Evolutionary conservation across 1,284 basidiomycete genomes (phyloP), one percentile per base, ranked within the genome.

Genomic region (Cystobasidium slooffiae): DNA sequence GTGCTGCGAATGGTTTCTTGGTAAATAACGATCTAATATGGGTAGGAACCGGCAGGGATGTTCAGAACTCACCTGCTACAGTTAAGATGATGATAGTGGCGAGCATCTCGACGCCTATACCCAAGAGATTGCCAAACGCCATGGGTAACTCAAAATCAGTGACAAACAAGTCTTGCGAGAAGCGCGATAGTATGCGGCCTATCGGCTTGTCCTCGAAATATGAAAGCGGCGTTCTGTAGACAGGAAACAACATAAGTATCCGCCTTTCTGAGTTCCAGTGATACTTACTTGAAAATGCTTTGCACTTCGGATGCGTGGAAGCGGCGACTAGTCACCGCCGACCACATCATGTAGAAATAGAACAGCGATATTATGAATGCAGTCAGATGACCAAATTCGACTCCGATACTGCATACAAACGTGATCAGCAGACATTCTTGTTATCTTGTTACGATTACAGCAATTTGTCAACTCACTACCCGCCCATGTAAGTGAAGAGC

Each of bases 151-250:
- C 68, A 24, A 70, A 73, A 24, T 73, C 70, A n/a, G 44, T 59
- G 24, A 73, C 70, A 47, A 56, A 73, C 18, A 73, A 51, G 59
- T 73, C 70, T 24, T 73, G 70, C 37, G 62, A 66, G 22, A 73
- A 73, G 16, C 70, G 49, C 6, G 70, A 66, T 18, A 73, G n/a
- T 16, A 73, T 53, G 14, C 70, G 63, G 31, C 70, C 70, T 20
- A 73, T 66, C 6, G 70, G 70, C 64, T 66, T 56, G 22, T 66
- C 59, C 9, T 73, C 63, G 61, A 73, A 73, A 43, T 66, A 73
- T 6, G 70, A 66, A 2, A 66, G 24, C 7, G 62, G 41, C 14
- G 70, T 46, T 43, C 70, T 72, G 62, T 20, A 14, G 64, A 52
- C 14, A 20, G 20, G 20, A 9, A 18, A 14, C 9, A 31, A 31